Percentiles rank a stretch among this genome's conserved stretches.
phyloP scores from a whole-genome alignment of 2,329 filamentous ascomycete species.

The Aspergillus novofumigatus region DNA sequence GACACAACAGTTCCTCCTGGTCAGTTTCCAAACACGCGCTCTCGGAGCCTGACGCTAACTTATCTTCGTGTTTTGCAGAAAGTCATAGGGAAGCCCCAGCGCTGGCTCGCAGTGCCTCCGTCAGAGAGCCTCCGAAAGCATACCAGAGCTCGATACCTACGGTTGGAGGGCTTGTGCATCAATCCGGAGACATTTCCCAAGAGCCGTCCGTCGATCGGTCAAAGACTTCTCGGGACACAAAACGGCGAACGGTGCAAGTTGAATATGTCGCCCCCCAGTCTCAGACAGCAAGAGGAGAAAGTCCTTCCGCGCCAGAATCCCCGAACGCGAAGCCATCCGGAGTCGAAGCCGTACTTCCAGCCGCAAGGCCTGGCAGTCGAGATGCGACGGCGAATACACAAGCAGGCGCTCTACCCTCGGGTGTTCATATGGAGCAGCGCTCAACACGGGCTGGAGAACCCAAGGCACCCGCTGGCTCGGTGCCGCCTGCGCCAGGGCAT shows the following conservation, averaged over 20 bases:
- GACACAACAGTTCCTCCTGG: constrained; percentile 66
- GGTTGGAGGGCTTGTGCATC: constrained; percentile 62
- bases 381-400: constrained; percentile 7
- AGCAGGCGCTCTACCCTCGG: constrained; percentile 1
- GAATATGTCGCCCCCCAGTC: constrained; percentile 94
- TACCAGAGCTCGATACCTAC: constrained; percentile 46
- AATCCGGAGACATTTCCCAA: constrained; percentile 69
- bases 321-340: constrained; percentile 15
- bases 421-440: constrained; percentile 4
- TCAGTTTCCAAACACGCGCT: constrained; percentile 24
- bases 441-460: constrained; percentile 7
- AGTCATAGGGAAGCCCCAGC: constrained; percentile 53
- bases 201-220: constrained; percentile 61
- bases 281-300: constrained; percentile 70
- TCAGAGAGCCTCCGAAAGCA: constrained; percentile 77
- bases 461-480: constrained; percentile 18
- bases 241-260: constrained; percentile 91
- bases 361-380: constrained; percentile 12
- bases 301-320: constrained; percentile 6
- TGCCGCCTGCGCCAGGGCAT: constrained; percentile 46
- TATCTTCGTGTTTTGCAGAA: constrained; percentile 34
- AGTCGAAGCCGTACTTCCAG: constrained; percentile 45
- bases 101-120: constrained; percentile 83
- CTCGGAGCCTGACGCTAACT: constrained; percentile 2
- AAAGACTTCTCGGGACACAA: constrained; percentile 71